These are phyloP conservation scores for Clitopilus passeckerianus DNA, from an alignment of 768 basidiomycete species.

Conservation along the genomic window DNA sequence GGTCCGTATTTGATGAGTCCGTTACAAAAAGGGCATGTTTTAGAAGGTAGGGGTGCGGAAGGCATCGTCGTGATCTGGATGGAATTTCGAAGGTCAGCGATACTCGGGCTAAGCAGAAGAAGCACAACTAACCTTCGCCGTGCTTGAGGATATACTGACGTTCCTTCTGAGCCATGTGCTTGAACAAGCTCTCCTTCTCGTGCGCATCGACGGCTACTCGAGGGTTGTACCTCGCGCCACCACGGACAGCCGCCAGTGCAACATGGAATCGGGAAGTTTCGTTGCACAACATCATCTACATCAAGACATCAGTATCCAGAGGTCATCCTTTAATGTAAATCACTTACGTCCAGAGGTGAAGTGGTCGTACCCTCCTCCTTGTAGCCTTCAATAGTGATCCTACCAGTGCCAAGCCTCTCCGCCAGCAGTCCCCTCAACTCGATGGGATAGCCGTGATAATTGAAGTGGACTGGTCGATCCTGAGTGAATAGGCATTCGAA, in stretches of 20 bases:
- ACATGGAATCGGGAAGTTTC: conserved; percentile 63
- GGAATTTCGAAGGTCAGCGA: not conserved
- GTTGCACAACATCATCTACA: conserved; percentile 72
- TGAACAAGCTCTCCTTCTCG: conserved; percentile 47
- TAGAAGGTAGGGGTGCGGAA: conserved; percentile 45
- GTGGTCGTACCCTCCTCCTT: conserved; percentile 77
- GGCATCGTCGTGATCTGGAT: conserved; percentile 35
- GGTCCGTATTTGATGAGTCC: too few species aligned
- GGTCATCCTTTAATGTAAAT: conserved; percentile 1
- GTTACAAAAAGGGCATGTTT: not conserved
- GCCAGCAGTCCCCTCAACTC: conserved; percentile 66
- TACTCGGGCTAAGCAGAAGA: not conserved
- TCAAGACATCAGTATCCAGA: not conserved
- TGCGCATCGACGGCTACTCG: conserved; percentile 57
- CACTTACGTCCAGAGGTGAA: conserved; percentile 68
- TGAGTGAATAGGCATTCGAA: conserved; percentile 72
- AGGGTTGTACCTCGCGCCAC: conserved; percentile 46
- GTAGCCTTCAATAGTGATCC: conserved; percentile 60
- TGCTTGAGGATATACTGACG: conserved; percentile 54
- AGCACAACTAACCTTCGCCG: conserved; percentile 41
- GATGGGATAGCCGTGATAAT: conserved; percentile 80
- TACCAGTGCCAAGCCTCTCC: conserved; percentile 42
- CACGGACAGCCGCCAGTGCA: conserved; percentile 55
- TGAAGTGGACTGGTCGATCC: conserved; percentile 68
- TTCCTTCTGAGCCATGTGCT: conserved; percentile 59